These are phyloP conservation scores for Xylaria sp. DNA, from an alignment of 2,329 filamentous ascomycete genomes.

Conservation along the genomic window DNA sequence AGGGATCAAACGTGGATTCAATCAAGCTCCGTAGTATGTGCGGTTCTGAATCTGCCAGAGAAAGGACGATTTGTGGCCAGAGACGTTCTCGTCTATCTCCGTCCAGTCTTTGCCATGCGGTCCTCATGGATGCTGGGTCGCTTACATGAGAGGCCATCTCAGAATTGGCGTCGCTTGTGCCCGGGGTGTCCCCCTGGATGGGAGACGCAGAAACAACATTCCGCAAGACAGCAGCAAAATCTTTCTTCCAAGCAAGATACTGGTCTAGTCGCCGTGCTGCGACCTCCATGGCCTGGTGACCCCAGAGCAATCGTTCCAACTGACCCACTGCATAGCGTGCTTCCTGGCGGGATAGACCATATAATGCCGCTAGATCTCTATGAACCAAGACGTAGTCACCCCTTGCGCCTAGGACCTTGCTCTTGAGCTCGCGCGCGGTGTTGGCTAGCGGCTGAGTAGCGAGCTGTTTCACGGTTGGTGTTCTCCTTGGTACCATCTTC, in stretches of 20 bases:
- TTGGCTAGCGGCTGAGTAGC: conserved; percentile 6
- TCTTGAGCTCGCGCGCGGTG: conserved; percentile 33
- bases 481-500: conserved; percentile 26
- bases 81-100: conserved; percentile 35
- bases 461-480: neutral
- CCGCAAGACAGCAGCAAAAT: conserved; percentile 32
- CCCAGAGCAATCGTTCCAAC: conserved; percentile 42
- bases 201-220: neutral
- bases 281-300: neutral
- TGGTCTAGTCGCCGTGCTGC: conserved; percentile 40
- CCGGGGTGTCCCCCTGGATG: neutral
- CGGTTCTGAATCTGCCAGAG: conserved; percentile 38
- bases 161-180: neutral
- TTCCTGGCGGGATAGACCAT: conserved; percentile 40
- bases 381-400: conserved; percentile 33
- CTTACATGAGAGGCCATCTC: conserved; percentile 17
- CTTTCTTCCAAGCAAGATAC: conserved; percentile 46
- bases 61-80: conserved; percentile 46
- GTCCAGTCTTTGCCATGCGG: conserved; percentile 43
- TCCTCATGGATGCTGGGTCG: conserved; percentile 36
- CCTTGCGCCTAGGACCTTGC: conserved; percentile 38
- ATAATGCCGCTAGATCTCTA: conserved; percentile 38
- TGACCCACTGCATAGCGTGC: conserved; percentile 44
- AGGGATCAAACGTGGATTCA: conserved; percentile 43
- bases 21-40: conserved; percentile 39